A percentile compares a stretch with the other conserved stretches of the same genome.
phyloP scores from a whole-genome alignment of 257 asterid species.

The Prunella vulgaris region DNA sequence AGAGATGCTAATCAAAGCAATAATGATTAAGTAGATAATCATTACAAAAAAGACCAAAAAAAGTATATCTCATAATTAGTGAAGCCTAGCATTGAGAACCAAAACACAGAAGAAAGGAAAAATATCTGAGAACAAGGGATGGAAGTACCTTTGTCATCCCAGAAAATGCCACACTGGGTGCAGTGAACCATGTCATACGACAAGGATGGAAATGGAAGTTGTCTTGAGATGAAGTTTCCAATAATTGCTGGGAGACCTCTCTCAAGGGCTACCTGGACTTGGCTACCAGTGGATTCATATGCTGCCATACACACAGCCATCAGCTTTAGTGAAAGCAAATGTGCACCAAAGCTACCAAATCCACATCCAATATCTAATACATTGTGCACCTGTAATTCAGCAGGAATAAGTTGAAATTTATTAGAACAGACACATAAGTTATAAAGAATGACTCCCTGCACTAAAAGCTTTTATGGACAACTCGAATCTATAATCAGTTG shows the following conservation, averaged over 20 bases:
- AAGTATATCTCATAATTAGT: not conserved
- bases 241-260: slow-evolving; percentile 98
- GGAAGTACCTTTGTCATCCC: slow-evolving; percentile 85
- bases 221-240: slow-evolving; percentile 74
- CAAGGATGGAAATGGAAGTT: slow-evolving; percentile 88
- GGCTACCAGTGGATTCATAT: slow-evolving; percentile 94
- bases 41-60: not conserved
- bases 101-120: not conserved
- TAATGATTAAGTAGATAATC: not conserved
- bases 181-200: slow-evolving; percentile 98
- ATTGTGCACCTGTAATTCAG: slow-evolving; percentile 65
- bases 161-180: slow-evolving; percentile 84
- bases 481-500: not conserved
- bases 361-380: slow-evolving; percentile 97
- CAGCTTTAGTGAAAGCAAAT: slow-evolving; percentile 75
- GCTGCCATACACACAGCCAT: slow-evolving; percentile 95
- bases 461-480: slow-evolving; percentile 1
- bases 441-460: not conserved
- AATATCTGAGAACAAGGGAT: slow-evolving; percentile 11
- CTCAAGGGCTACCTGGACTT: slow-evolving; percentile 94
- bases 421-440: not conserved
- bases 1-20: not conserved
- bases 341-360: slow-evolving; percentile 96
- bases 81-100: slow-evolving; percentile 12
- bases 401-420: slow-evolving; percentile 23